These are phyloP conservation scores for Pichia kudriavzevii DNA, from an alignment of 1,139 yeast species.

Conservation along the genomic window DNA sequence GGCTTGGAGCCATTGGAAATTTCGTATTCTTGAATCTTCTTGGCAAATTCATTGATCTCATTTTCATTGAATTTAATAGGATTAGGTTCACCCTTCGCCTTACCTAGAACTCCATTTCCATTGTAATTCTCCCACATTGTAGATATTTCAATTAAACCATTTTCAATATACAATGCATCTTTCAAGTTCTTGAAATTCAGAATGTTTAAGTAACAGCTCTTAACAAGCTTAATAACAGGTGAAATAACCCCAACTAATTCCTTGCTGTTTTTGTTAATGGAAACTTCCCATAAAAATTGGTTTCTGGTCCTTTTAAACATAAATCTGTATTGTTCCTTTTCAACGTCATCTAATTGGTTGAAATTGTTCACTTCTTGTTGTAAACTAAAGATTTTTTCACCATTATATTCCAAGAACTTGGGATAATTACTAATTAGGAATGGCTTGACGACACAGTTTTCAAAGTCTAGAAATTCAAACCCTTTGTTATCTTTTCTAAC, in stretches of 20 bases:
- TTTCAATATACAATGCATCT: conserved; percentile 61
- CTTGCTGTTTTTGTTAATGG: conserved; percentile 56
- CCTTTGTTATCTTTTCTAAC: conserved; percentile 33
- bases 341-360: conserved; percentile 58
- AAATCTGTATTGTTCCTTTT: conserved; percentile 73
- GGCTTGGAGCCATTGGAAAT: conserved; percentile 62
- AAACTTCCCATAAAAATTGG: conserved; percentile 79
- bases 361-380: conserved; percentile 69
- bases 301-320: conserved; percentile 87
- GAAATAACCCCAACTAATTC: conserved; percentile 72
- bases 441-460: conserved; percentile 73
- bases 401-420: conserved; percentile 74
- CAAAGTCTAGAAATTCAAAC: conserved; percentile 68
- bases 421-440: conserved; percentile 74
- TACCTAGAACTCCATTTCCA: conserved; percentile 49
- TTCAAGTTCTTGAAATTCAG: conserved; percentile 53
- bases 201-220: conserved; percentile 60
- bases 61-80: conserved; percentile 56
- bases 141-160: conserved; percentile 61
- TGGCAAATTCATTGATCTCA: conserved; percentile 45
- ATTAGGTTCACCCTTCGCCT: conserved; percentile 33
- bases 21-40: conserved; percentile 60
- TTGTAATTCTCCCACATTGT: conserved; percentile 70
- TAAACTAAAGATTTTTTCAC: conserved; percentile 73
- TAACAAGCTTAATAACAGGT: conserved; percentile 64